Evolutionary conservation across 805 yeast genomes (phyloP).

Genomic region (Hanseniaspora lindneri): DNA sequence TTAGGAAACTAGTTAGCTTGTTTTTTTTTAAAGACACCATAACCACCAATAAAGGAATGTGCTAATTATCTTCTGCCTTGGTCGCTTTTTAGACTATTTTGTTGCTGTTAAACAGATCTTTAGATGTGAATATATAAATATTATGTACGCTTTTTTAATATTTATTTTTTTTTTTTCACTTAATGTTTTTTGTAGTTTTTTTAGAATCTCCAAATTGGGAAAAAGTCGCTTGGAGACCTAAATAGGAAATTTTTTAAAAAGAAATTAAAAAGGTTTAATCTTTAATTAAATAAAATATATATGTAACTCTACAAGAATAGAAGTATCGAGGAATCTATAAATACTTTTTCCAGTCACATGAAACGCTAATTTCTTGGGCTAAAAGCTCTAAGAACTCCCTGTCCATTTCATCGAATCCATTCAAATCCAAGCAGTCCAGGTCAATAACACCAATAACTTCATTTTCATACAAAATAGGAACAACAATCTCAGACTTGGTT

Average conservation of each 20-base stretch:
- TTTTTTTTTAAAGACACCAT: slow-evolving; percentile 15
- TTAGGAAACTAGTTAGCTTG: slow-evolving; percentile 8
- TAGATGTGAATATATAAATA: too few species aligned
- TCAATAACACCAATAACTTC: slow-evolving; percentile 66
- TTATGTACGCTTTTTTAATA: neutral
- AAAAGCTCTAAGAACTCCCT: slow-evolving; percentile 46
- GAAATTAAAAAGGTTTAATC: neutral
- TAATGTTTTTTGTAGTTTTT: too few species aligned
- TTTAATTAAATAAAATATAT: neutral
- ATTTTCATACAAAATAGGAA: slow-evolving; percentile 50
- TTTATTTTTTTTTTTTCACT: neutral
- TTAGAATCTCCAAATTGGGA: neutral
- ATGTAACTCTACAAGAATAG: too few species aligned
- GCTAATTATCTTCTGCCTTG: neutral
- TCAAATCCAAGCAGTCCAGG: slow-evolving; percentile 55
- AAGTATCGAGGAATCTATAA: too few species aligned
- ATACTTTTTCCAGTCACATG: slow-evolving; percentile 32
- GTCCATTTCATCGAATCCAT: slow-evolving; percentile 63
- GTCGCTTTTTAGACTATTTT: too few species aligned
- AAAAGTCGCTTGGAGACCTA: neutral
- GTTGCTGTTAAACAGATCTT: too few species aligned
- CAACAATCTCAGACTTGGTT: slow-evolving; percentile 85
- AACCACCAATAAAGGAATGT: neutral
- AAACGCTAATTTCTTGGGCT: slow-evolving; percentile 39
- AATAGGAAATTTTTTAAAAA: neutral